Evolutionary conservation across 2,329 filamentous ascomycete genomes (phyloP), one percentile per base, ranked within the genome.

Genomic region (Incumbomyces delicatus): DNA sequence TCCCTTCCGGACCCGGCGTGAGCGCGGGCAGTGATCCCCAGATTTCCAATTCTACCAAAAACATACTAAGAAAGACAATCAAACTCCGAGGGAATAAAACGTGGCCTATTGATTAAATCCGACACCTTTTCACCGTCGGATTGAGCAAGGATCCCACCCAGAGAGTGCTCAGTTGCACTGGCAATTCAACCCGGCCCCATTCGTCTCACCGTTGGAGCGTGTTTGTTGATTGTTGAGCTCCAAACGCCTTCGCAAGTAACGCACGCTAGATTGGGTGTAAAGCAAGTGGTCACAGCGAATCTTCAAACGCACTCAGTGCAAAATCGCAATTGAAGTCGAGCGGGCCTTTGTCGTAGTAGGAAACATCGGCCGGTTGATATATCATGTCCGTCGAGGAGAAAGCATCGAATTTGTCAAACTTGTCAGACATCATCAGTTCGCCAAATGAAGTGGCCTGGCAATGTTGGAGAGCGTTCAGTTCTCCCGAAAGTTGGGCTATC

Each of bases 401-500:
- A n/a, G 53, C 53, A 37, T 60, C 58, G 39, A 57, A 57, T 42
- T 57, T 55, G 50, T 55, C 51, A 37, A 60, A 59, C 41, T 56
- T 59, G 27, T 59, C 54, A 1, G 57, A 56, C 41, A 53, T 48
- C 38, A 57, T 44, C 42, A 57, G 53, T 12, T 57, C 56, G 38
- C 46, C 52, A 43, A 57, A 53, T 1, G 55, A 54, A 35, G 51
- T 49, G 47, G 52, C 52, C 35, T 51, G 53, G 50, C 50, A 51
- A 30, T 41, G 50, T 29, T 46, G 48, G 2, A 61, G 50, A 2
- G 48, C 27, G 31, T 55, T 55, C 16, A 62, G 49, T 46, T 61
- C 60, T 16, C 50, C 33, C 16, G 53, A 53, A 8, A 62, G 50
- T 17, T 60, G 51, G 8, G 54, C 48, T 37, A 63, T 58, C 27